phyloP scores from a whole-genome alignment of 805 yeast genomes.

The Saccharomycopsis synnaedendra region DNA sequence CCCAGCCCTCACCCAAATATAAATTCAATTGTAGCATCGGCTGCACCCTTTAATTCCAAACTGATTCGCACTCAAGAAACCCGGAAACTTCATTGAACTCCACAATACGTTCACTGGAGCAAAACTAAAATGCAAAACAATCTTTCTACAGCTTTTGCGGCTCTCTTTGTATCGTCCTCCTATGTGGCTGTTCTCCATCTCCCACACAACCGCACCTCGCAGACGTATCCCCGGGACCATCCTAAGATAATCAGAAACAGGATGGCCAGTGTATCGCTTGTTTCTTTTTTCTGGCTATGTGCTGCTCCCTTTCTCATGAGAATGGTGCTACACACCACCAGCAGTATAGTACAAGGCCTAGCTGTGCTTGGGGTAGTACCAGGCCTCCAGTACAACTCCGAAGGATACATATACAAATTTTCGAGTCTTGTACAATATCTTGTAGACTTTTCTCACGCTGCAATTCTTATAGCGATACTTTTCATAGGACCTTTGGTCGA shows the following conservation, averaged over 20 bases:
- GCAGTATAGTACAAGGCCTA: conserved; percentile 8
- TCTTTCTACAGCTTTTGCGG: neutral
- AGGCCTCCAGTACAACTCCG: conserved; percentile 20
- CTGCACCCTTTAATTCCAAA: no score
- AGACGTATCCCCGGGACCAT: neutral
- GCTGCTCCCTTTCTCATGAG: neutral
- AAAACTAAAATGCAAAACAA: no score
- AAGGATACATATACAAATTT: neutral
- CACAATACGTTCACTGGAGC: no score
- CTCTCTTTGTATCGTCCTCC: conserved; percentile 3
- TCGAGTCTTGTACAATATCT: conserved; percentile 12
- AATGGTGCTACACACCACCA: neutral
- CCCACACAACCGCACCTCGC: conserved; percentile 1
- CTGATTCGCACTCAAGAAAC: no score
- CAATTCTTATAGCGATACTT: conserved; percentile 27
- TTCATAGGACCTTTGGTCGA: conserved; percentile 39
- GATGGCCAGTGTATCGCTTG: neutral
- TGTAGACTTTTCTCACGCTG: conserved; percentile 17
- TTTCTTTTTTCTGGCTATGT: conserved; percentile 3
- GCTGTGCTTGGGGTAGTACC: conserved; percentile 27
- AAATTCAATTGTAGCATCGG: no score
- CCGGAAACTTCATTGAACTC: no score
- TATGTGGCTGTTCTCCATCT: conserved; percentile 8
- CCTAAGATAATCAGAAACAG: conserved; percentile 6
- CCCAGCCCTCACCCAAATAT: no score